Evolutionary conservation across 2,329 filamentous ascomycete genomes (phyloP), one percentile per base, ranked within the genome.

Genomic region (Alternaria novae-zelandiae): DNA sequence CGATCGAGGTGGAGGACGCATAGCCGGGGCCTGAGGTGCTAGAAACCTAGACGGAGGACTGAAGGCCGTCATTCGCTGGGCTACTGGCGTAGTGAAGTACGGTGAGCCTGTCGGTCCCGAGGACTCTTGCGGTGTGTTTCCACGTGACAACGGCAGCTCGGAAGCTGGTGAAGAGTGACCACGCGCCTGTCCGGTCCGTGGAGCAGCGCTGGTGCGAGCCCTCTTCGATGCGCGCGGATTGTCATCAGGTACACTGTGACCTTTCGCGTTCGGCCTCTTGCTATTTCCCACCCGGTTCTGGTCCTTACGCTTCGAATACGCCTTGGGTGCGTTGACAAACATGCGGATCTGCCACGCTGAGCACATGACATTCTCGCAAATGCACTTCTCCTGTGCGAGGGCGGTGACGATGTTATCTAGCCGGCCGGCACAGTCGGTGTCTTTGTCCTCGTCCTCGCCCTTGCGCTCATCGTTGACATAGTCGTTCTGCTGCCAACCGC

Each of bases 301-400:
- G 36, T 74, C 62, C 61, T 79, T 79, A 2, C 77, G 69, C 20
- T 71, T 72, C 2, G 76, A 72, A 36, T 78, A 79, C 1, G 76
- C 77, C 21, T 71, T 72, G 0, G 77, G 77, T 7, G 77, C 77
- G 36, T 79, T 79, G 15, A 79, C 75, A 32, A 79, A 79, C 76
- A 79, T 79, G 7, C 77, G 69, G 46, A 78, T 77, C 59, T 78
- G 75, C 45, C 74, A 74, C 3, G 74, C 75, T 1, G 76, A 78
- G 59, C 68, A 73, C 70, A 79, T 77, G 15, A 79, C 75, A 54
- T 79, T 77, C 45, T 79, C 77, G 57, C 77, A 78, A 15, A 79
- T 77, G 0, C 76, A 78, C 66, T 78, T 79, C 55, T 79, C 77
- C 30, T 74, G 70, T 64, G 75, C 71, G 1, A 79, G 69, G 2